Conservation (phyloP, 2,329 filamentous ascomycete species). For the Aureobasidium sp. region DNA sequence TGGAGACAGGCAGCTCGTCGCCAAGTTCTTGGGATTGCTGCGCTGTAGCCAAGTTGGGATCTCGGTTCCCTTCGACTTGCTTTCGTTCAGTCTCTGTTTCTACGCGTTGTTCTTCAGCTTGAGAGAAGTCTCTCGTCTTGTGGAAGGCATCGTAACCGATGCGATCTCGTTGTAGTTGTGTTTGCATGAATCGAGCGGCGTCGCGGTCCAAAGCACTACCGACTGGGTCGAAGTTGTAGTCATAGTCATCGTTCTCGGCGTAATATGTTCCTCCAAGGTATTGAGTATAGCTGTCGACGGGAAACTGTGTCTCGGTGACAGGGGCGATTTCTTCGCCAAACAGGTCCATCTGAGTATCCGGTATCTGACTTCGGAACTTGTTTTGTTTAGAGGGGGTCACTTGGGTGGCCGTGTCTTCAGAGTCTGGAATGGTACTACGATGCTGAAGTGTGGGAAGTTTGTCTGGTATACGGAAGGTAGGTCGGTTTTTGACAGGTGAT, state of each 20-base stretch:
- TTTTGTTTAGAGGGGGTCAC: background rate
- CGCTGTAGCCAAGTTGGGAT: background rate
- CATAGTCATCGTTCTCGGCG: background rate
- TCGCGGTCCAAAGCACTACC: constrained; percentile 16
- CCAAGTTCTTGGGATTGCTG: constrained; percentile 2
- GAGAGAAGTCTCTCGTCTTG: background rate
- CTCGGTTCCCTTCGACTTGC: background rate
- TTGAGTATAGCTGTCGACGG: background rate
- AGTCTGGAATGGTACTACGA: constrained; percentile 3
- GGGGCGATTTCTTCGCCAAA: constrained; percentile 5
- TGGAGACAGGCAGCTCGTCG: background rate
- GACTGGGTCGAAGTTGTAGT: constrained; percentile 13
- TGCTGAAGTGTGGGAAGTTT: background rate
- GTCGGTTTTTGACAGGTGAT: background rate
- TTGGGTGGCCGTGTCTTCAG: constrained; percentile 4
- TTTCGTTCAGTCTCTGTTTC: background rate
- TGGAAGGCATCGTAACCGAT: background rate
- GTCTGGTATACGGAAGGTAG: background rate
- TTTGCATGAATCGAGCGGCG: constrained; percentile 14
- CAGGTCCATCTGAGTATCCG: constrained; percentile 15
- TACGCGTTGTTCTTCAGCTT: background rate
- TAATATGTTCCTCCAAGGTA: background rate
- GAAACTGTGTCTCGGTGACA: background rate
- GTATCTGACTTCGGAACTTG: constrained; percentile 7
- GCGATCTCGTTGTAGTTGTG: constrained; percentile 6